Percentiles rank a stretch among this genome's conserved stretches.
These are phyloP conservation scores for Cryphonectria naterciae DNA, from an alignment of 2,329 filamentous ascomycete species.

Conservation along the genomic window DNA sequence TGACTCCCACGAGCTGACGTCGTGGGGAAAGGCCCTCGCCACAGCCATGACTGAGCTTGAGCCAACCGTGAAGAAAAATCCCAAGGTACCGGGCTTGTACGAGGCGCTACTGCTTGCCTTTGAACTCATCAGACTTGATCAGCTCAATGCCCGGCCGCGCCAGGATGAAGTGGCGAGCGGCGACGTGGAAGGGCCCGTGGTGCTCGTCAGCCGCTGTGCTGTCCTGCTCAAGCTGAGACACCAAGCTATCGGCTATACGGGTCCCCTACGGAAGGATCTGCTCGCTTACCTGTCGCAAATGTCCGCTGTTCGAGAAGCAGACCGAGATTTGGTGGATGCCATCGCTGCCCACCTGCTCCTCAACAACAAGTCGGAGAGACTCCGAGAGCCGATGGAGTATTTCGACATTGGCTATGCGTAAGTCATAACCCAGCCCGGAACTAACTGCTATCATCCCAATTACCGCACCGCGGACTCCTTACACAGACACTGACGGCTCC, in stretches of 20 bases:
- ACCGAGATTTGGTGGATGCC: constrained; percentile 84
- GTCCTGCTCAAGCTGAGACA: constrained; percentile 83
- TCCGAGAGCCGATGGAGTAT: constrained; percentile 60
- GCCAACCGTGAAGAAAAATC: constrained; percentile 52
- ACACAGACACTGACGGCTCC: constrained; percentile 30
- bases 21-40: constrained; percentile 81
- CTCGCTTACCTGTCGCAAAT: constrained; percentile 85
- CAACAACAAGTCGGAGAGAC: constrained; percentile 75
- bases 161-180: constrained; percentile 61
- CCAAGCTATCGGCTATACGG: constrained; percentile 86
- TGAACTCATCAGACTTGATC: constrained; percentile 78
- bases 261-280: constrained; percentile 87
- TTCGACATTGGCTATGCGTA: constrained; percentile 74
- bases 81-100: constrained; percentile 59
- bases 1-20: constrained; percentile 75
- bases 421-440: constrained; percentile 35
- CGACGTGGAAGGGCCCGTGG: constrained; percentile 75
- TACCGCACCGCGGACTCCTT: constrained; percentile 5
- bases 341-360: constrained; percentile 80
- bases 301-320: constrained; percentile 74
- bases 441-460: not conserved
- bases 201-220: constrained; percentile 85
- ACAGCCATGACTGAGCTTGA: constrained; percentile 68
- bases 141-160: constrained; percentile 72
- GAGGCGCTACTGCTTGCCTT: constrained; percentile 83